Evolutionary conservation across 1,139 yeast species (phyloP).

Genomic region (Arxiozyma telluris): DNA sequence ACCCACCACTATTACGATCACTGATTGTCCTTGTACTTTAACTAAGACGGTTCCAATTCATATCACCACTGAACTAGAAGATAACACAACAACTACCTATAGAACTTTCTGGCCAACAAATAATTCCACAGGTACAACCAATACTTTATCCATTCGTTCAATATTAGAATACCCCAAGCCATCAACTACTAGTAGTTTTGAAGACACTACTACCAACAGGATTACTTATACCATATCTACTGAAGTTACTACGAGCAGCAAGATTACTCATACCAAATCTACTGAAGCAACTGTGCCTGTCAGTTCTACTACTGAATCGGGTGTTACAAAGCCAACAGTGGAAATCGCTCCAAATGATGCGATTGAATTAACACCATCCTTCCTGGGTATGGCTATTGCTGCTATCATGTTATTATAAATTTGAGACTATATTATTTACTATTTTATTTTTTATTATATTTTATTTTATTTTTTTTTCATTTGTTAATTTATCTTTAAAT

Average conservation of each 20-base stretch:
- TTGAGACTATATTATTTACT: background rate
- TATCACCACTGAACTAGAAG: background rate
- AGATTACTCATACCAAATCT: background rate
- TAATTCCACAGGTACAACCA: background rate
- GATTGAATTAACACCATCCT: conserved; percentile 6
- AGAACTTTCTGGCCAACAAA: background rate
- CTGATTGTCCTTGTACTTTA: conserved; percentile 35
- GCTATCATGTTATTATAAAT: conserved; percentile 6
- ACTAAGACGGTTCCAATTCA: conserved; percentile 7
- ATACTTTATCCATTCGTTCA: background rate
- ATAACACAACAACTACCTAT: background rate
- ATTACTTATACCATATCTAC: too few relatives aligned
- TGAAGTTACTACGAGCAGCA: background rate
- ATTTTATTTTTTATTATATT: background rate
- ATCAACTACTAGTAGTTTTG: background rate
- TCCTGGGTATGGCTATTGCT: conserved; percentile 10
- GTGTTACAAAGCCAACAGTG: background rate
- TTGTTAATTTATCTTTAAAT: background rate
- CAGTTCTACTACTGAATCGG: background rate
- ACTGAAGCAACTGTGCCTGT: too few relatives aligned
- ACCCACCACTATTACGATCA: conserved; percentile 35
- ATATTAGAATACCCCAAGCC: too few relatives aligned
- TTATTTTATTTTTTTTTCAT: background rate
- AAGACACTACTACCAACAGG: background rate
- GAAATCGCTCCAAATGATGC: conserved; percentile 5